phyloP scores from a whole-genome alignment of 2,329 filamentous ascomycete genomes.

The Catunica adiposa region DNA sequence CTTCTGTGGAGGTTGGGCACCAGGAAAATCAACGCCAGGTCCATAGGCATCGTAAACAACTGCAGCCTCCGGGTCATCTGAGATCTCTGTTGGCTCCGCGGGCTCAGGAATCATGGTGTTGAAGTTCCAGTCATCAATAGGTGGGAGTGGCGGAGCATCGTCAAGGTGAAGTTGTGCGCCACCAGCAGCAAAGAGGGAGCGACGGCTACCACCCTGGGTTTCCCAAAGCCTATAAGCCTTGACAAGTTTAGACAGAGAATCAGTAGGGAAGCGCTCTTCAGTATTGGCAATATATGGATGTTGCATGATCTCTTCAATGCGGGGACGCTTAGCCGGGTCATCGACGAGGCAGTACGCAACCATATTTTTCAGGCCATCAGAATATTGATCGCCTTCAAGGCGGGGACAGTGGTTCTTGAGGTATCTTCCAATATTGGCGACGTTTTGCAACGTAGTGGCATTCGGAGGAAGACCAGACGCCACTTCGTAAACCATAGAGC shows the following conservation, averaged over 20 bases:
- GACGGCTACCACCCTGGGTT: constrained; percentile 45
- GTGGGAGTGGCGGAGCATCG: constrained; percentile 20
- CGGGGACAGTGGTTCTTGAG: constrained; percentile 34
- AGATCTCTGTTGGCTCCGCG: background rate
- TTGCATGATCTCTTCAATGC: constrained; percentile 41
- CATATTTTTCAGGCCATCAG: constrained; percentile 38
- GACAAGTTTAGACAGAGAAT: constrained; percentile 42
- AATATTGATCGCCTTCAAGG: constrained; percentile 42
- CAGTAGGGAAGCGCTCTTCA: constrained; percentile 39
- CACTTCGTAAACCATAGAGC: constrained; percentile 50
- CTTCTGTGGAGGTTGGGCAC: constrained; percentile 15
- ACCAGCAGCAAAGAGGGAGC: constrained; percentile 36
- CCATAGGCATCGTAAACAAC: constrained; percentile 13
- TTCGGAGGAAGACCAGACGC: constrained; percentile 47
- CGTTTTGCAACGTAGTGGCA: constrained; percentile 27
- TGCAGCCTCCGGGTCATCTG: constrained; percentile 6
- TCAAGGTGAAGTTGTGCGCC: constrained; percentile 30
- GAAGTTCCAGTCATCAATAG: constrained; percentile 42
- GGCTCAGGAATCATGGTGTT: constrained; percentile 23
- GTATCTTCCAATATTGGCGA: constrained; percentile 27
- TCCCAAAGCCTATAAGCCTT: constrained; percentile 54
- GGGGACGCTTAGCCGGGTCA: constrained; percentile 39
- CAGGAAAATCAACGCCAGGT: constrained; percentile 7
- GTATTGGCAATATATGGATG: constrained; percentile 49
- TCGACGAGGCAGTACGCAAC: constrained; percentile 45